Conservation (phyloP, 768 basidiomycete species). For the Termitomyces sp. region DNA sequence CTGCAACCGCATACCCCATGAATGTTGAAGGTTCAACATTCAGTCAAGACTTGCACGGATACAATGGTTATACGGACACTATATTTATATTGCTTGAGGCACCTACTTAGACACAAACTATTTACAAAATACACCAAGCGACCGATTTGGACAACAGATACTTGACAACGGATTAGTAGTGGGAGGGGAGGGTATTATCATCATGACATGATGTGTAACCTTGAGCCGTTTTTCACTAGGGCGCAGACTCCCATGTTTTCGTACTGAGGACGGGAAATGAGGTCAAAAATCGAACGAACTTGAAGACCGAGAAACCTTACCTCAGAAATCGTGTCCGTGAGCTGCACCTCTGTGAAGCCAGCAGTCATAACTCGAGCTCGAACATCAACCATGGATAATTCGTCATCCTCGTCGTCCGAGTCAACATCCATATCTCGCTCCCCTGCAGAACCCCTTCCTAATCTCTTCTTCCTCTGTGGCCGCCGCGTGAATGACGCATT, state of each 20-base stretch:
- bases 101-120: not conserved
- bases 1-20: slow-evolving; percentile 1
- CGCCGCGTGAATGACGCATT: slow-evolving; percentile 24
- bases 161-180: not conserved
- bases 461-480: slow-evolving; percentile 42
- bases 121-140: not conserved
- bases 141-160: not conserved
- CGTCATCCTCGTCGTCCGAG: slow-evolving; percentile 64
- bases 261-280: slow-evolving; percentile 51
- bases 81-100: not conserved
- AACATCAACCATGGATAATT: slow-evolving; percentile 84
- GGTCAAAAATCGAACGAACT: slow-evolving; percentile 7
- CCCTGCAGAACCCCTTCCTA: slow-evolving; percentile 69
- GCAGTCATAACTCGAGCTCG: slow-evolving; percentile 79
- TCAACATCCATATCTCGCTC: slow-evolving; percentile 71
- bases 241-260: slow-evolving; percentile 80
- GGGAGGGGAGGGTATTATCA: slow-evolving; percentile 1
- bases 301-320: slow-evolving; percentile 40
- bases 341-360: slow-evolving; percentile 88
- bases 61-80: not conserved
- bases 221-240: slow-evolving; percentile 80
- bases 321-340: slow-evolving; percentile 80
- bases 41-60: not conserved
- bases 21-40: not conserved
- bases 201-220: slow-evolving; percentile 68